These are phyloP conservation scores for Lentinula sp. DNA, from an alignment of 768 basidiomycete species.

Conservation along the genomic window DNA sequence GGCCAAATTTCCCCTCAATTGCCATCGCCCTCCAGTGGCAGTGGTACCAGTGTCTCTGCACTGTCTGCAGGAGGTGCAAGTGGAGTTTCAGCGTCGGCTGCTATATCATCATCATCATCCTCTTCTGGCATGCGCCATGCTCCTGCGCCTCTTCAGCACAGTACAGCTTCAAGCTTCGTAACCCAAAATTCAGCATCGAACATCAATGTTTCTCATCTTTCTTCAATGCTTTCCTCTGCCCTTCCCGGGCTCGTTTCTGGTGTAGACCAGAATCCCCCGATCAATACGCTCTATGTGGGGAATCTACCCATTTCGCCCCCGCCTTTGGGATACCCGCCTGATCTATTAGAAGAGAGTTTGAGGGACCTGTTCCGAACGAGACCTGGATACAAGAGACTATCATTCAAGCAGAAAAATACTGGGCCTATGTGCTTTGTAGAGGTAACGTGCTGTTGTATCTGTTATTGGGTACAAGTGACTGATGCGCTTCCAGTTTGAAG, in stretches of 20 bases:
- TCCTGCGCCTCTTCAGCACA: neutral
- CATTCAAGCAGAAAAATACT: slow-evolving; percentile 93
- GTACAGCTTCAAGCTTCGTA: neutral
- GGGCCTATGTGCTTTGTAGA: slow-evolving; percentile 99
- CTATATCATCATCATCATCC: neutral
- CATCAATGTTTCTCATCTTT: neutral
- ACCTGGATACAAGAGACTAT: slow-evolving; percentile 85
- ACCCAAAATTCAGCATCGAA: neutral
- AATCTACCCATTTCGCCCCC: slow-evolving; percentile 83
- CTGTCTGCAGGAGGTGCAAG: neutral
- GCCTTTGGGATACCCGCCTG: slow-evolving; percentile 65
- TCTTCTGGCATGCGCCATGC: neutral
- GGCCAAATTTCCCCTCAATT: slow-evolving; percentile 67
- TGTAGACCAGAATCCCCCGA: slow-evolving; percentile 93
- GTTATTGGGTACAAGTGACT: neutral
- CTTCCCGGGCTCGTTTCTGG: slow-evolving; percentile 19
- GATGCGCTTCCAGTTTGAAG: slow-evolving; percentile 65
- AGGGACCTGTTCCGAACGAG: slow-evolving; percentile 75
- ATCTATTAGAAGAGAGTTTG: slow-evolving; percentile 82
- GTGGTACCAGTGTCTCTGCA: neutral
- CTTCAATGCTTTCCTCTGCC: neutral
- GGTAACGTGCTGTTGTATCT: slow-evolving; percentile 36
- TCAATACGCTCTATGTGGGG: slow-evolving; percentile 99
- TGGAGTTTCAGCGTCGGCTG: neutral
- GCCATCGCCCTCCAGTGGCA: slow-evolving; percentile 46